Evolutionary conservation across 345 rosid species (phyloP), one percentile per base, ranked within the genome.

Genomic region (Kandelia obovata): DNA sequence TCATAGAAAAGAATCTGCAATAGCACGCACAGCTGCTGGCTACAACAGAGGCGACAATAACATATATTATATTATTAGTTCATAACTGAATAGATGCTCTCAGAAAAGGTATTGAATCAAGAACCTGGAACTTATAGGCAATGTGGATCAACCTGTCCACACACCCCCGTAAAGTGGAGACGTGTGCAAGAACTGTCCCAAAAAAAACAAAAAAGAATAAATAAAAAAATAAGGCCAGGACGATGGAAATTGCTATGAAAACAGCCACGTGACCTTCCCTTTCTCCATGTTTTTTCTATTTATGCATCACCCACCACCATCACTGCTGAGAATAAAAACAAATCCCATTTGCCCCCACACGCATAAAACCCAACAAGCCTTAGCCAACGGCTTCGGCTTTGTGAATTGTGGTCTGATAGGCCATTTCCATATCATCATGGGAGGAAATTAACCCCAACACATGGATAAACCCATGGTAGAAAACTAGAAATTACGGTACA

Each of bases 311-410:
- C 81, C 71, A 49, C 80, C 73, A 60, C 80, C 73, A 77, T 77
- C 79, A 79, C 81, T 79, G 71, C 66, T 70, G 4, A 58, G 32
- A 75, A 81, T 77, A 75, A 75, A 81, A 77, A 60, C 87, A 82
- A 79, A 77, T 66, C 66, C 67, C 74, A 35, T 62, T 43, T 5
- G 66, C 53, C 80, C 77, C 78, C 83, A 69, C 79, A 0, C 78
- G 0, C 16, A 13, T 10, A 13, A 61, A 70, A 57, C 25, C 75
- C 78, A 61, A 47, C 65, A 68, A 71, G 80, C 68, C 79, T 74
- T 68, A 52, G 78, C 78, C 83, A 74, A 76, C 79, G 49, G 49
- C 26, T 75, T 46, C 61, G 21, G n/a, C 72, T 32, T 34, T 67
- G 3, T 46, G 68, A 66, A 25, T 25, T 25, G 10, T 55, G 10